Percentiles rank a stretch among this genome's conserved stretches.
phyloP scores from a whole-genome alignment of 78 protist species.

The Speleostelium caveatum region DNA sequence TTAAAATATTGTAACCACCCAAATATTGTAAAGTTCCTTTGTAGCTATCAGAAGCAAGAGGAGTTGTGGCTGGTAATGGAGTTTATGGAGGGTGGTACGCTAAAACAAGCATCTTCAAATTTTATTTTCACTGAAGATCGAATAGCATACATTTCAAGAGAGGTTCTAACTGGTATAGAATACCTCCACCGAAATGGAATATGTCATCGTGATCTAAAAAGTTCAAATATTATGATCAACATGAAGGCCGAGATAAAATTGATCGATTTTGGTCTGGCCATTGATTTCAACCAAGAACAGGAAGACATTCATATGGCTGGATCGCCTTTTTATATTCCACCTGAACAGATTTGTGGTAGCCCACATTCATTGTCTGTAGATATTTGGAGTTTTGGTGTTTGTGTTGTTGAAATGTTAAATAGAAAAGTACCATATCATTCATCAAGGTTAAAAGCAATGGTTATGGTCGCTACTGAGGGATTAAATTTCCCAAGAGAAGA shows the following conservation, averaged over 20 bases:
- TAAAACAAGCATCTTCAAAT: constrained; percentile 42
- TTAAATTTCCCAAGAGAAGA: background rate
- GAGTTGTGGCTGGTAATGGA: constrained; percentile 80
- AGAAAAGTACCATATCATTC: constrained; percentile 61
- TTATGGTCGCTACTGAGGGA: constrained; percentile 41
- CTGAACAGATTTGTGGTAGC: constrained; percentile 54
- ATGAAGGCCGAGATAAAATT: constrained; percentile 71
- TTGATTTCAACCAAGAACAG: constrained; percentile 21
- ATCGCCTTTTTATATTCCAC: constrained; percentile 74
- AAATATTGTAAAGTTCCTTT: constrained; percentile 57
- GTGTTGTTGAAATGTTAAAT: constrained; percentile 59
- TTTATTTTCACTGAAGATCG: constrained; percentile 49
- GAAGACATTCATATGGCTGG: constrained; percentile 59
- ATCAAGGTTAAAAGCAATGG: constrained; percentile 70
- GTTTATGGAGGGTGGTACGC: constrained; percentile 78
- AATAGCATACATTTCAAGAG: constrained; percentile 49
- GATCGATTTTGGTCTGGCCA: constrained; percentile 79
- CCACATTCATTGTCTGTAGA: constrained; percentile 54
- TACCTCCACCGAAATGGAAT: constrained; percentile 36
- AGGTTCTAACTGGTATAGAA: constrained; percentile 6
- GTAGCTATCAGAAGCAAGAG: constrained; percentile 38
- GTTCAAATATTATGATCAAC: constrained; percentile 68
- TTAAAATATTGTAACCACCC: constrained; percentile 67
- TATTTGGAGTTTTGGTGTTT: constrained; percentile 84
- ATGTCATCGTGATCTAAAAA: constrained; percentile 75